A percentile compares a stretch with the other conserved stretches of the same genome.
These are phyloP conservation scores for Conidiobolus incongruus DNA, from an alignment of 371 early-diverging fungal species.

Conservation along the genomic window DNA sequence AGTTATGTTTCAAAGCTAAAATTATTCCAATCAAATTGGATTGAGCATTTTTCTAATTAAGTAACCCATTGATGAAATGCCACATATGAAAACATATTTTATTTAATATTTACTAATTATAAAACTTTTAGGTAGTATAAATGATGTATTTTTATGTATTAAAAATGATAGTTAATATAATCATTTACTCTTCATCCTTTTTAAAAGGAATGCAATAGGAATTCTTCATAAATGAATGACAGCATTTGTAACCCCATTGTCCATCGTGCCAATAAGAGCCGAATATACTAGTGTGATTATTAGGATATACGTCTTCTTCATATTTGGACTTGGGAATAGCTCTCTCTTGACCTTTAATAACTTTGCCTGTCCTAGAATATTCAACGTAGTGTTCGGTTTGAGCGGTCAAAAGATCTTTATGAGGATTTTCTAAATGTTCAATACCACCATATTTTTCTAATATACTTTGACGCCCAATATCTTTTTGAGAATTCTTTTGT, in stretches of 20 bases:
- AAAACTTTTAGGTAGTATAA: too few relatives aligned
- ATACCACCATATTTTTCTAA: conserved; percentile 83
- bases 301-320: conserved; percentile 63
- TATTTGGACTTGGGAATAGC: conserved; percentile 60
- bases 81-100: too few relatives aligned
- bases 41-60: too few relatives aligned
- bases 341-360: conserved; percentile 65
- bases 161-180: too few relatives aligned
- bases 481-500: conserved; percentile 57
- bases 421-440: conserved; percentile 74
- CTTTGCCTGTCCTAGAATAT: conserved; percentile 79
- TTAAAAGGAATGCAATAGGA: conserved; percentile 33
- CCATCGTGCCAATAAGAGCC: conserved; percentile 92
- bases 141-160: too few relatives aligned
- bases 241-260: conserved; percentile 91
- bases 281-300: conserved; percentile 80
- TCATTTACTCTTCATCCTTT: too few relatives aligned
- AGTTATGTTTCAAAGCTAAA: too few relatives aligned
- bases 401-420: conserved; percentile 62
- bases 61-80: too few relatives aligned
- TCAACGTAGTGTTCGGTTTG: conserved; percentile 89
- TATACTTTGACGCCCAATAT: conserved; percentile 43
- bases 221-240: conserved; percentile 42
- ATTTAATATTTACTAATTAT: too few relatives aligned
- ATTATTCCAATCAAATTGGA: too few relatives aligned